Base-by-base conservation (phyloP, 2,329 filamentous ascomycete genomes). In the Paramyrothecium roridum region DNA sequence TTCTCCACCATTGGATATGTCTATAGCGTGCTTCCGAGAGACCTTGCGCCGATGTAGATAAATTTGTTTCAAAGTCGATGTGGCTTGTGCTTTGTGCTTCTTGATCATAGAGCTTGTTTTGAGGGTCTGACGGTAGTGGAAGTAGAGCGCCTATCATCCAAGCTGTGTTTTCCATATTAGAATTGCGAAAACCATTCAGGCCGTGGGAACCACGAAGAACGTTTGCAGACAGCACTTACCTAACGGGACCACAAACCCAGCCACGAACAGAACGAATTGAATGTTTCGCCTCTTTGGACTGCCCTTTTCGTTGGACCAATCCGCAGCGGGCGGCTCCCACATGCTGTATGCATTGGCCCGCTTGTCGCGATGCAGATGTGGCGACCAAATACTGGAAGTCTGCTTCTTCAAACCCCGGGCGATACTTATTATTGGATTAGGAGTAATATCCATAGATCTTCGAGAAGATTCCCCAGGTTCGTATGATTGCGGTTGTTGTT, bases 61-160 rank as follows among this genome's bases (percentile, higher is more conserved):
- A 63, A 40, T 70, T 69, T 11, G 72, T 68, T 12, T 70, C 70
- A 20, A 74, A 63, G 37, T 74, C 71, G 26, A 76, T 64, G 23
- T 74, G 71, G 52, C 72, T 73, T 19, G 72, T 70, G 64, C 72
- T 76, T 53, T 69, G 68, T 48, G 74, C 59, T n/a, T 61, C 70
- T 65, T 30, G 26, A 10, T 86, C 79, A 43, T 78, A 74, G 70
- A 84, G 82, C 19, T 80, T 74, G 1, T 72, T 63, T 20, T 76
- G 72, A 10, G 85, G 81, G 54, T 80, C 80, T 2, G 76, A 75
- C 11, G 89, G 89, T 8, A 96, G 72, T 1, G 90, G 89, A 13
- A 95, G 76, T 53, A 93, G 80, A 1, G 90, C 83, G 2, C 87
- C 91, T 59, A 91, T 77, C 75, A 93, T 89, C 91, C 91, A 96